Conservation (phyloP, 371 early-diverging fungal genomes). For the Mucor piriformis region DNA sequence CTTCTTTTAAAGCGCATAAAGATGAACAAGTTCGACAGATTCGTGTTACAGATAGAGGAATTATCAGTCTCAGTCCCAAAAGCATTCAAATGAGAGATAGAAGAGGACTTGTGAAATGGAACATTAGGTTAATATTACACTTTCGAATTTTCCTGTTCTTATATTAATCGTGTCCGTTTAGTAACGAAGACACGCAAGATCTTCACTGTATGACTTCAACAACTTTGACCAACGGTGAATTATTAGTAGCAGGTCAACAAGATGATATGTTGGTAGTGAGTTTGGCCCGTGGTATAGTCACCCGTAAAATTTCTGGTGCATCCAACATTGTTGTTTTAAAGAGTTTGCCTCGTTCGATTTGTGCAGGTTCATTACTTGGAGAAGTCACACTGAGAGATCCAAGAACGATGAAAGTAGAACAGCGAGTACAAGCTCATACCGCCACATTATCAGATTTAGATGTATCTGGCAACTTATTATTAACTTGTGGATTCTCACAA, state of each 20-base stretch:
- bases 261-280: constrained; percentile 68
- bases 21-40: constrained; percentile 71
- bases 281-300: constrained; percentile 67
- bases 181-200: constrained; percentile 60
- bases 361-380: constrained; percentile 72
- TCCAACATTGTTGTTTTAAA: constrained; percentile 72
- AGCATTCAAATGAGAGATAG: constrained; percentile 69
- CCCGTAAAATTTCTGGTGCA: constrained; percentile 46
- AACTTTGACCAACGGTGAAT: constrained; percentile 65
- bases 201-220: constrained; percentile 71
- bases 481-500: constrained; percentile 82
- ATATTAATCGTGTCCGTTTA: constrained; percentile 10
- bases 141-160: neutral
- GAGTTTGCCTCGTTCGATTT: constrained; percentile 61
- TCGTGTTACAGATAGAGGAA: constrained; percentile 65
- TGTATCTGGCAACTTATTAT: constrained; percentile 70
- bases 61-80: constrained; percentile 69
- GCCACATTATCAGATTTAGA: constrained; percentile 80
- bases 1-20: constrained; percentile 67
- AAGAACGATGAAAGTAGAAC: constrained; percentile 68
- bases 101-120: constrained; percentile 75
- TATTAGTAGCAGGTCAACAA: constrained; percentile 70
- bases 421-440: constrained; percentile 74
- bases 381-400: constrained; percentile 75
- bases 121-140: constrained; percentile 49